phyloP scores from a whole-genome alignment of 1,284 basidiomycete genomes.

The Naganishia cerealis region DNA sequence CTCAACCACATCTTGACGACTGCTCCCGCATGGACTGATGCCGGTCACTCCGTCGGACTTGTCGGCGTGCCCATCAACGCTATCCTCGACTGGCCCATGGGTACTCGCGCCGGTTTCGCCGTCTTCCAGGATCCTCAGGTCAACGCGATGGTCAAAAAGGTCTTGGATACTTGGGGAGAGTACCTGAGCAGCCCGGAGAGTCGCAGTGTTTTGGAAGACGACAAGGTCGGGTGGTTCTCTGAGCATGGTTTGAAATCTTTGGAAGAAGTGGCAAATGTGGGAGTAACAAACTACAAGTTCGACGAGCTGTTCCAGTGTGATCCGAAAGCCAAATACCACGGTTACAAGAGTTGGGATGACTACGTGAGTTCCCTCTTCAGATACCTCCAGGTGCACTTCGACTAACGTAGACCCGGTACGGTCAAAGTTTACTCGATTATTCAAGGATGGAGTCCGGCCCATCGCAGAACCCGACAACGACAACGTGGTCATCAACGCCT shows the following conservation, averaged over 20 bases:
- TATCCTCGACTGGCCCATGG: slow-evolving; percentile 59
- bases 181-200: slow-evolving; percentile 58
- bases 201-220: slow-evolving; percentile 52
- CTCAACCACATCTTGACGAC: slow-evolving; percentile 57
- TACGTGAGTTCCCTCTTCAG: slow-evolving; percentile 44
- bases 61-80: slow-evolving; percentile 58
- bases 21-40: slow-evolving; percentile 54
- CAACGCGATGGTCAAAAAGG: slow-evolving; percentile 52
- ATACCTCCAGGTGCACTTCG: neutral
- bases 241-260: slow-evolving; percentile 46
- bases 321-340: slow-evolving; percentile 52
- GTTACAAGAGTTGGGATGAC: slow-evolving; percentile 61
- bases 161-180: slow-evolving; percentile 59
- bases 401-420: neutral
- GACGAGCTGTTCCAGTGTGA: slow-evolving; percentile 56
- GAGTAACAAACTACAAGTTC: slow-evolving; percentile 44
- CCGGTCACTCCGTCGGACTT: slow-evolving; percentile 48
- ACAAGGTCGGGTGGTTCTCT: slow-evolving; percentile 58
- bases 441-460: slow-evolving; percentile 53
- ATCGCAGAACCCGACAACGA: slow-evolving; percentile 52
- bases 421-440: slow-evolving; percentile 55
- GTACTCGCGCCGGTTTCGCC: slow-evolving; percentile 56
- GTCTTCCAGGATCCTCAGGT: slow-evolving; percentile 58
- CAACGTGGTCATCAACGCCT: slow-evolving; percentile 56
- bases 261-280: slow-evolving; percentile 48